Evolutionary conservation across 768 basidiomycete species (phyloP).

Genomic region (Pleurotus salmoneostramineus): DNA sequence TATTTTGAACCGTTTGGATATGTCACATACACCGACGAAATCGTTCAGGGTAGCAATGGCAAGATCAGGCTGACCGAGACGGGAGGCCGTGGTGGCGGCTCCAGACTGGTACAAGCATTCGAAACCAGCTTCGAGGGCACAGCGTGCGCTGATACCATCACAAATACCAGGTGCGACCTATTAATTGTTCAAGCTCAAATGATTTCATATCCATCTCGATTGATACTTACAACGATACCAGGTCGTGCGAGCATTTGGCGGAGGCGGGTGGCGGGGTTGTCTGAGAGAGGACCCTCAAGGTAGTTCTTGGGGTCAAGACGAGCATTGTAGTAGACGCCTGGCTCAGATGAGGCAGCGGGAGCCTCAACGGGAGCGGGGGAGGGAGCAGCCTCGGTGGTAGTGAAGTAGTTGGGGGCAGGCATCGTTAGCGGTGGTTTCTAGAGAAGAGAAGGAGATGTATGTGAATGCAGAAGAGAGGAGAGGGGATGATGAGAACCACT

Average conservation of each 20-base stretch:
- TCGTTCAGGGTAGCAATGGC: slow-evolving; percentile 54
- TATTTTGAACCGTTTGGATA: background rate
- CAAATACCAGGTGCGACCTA: slow-evolving; percentile 30
- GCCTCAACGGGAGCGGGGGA: background rate
- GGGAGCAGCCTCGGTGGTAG: slow-evolving; percentile 1
- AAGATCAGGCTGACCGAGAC: slow-evolving; percentile 50
- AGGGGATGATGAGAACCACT: background rate
- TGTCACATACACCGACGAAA: slow-evolving; percentile 36
- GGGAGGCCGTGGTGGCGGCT: slow-evolving; percentile 47
- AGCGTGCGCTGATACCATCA: slow-evolving; percentile 48
- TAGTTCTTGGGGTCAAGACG: slow-evolving; percentile 57
- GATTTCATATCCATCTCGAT: too few relatives aligned
- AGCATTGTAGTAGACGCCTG: slow-evolving; percentile 38
- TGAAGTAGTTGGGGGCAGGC: slow-evolving; percentile 6
- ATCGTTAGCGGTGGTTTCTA: background rate
- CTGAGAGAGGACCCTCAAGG: slow-evolving; percentile 63
- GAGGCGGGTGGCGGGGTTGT: slow-evolving; percentile 66
- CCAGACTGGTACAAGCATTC: slow-evolving; percentile 50
- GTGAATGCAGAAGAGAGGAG: background rate
- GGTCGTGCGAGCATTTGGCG: slow-evolving; percentile 68
- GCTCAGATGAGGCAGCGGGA: background rate
- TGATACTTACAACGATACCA: slow-evolving; percentile 62
- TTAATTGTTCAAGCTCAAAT: background rate
- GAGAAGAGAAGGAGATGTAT: background rate
- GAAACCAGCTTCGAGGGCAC: slow-evolving; percentile 50